phyloP scores from a whole-genome alignment of 768 basidiomycete genomes.

The Termitomyces heimii region DNA sequence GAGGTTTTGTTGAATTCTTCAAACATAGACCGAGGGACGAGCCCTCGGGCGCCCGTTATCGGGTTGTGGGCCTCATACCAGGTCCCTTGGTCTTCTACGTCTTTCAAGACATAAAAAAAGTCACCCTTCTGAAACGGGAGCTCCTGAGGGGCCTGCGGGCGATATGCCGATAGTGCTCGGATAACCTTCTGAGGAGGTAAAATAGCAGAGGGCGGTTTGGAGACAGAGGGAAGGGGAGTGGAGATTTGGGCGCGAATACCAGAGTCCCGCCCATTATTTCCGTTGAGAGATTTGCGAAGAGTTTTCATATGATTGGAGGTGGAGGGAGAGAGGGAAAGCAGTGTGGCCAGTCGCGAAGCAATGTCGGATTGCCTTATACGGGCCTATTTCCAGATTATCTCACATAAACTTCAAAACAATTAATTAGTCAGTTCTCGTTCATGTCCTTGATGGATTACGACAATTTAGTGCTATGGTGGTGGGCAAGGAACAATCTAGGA shows the following conservation, averaged over 20 bases:
- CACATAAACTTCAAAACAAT: neutral
- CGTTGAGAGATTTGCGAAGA: conserved; percentile 75
- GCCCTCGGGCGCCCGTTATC: conserved; percentile 81
- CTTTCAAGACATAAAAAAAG: conserved; percentile 93
- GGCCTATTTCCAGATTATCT: conserved; percentile 16
- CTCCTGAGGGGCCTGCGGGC: conserved; percentile 72
- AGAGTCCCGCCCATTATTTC: conserved; percentile 54
- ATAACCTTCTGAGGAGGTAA: conserved; percentile 94
- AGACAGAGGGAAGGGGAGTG: conserved; percentile 60
- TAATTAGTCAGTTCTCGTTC: neutral
- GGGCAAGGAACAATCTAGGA: neutral
- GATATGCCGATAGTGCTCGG: conserved; percentile 65
- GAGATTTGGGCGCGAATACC: conserved; percentile 56
- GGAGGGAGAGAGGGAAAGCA: conserved; percentile 8
- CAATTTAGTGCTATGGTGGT: neutral
- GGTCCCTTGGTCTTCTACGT: conserved; percentile 45
- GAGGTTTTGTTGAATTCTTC: conserved; percentile 83
- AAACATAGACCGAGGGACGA: conserved; percentile 83
- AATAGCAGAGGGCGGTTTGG: conserved; percentile 65
- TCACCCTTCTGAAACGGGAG: conserved; percentile 91
- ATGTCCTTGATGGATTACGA: too few relatives aligned
- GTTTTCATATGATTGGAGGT: conserved; percentile 58
- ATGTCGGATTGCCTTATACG: conserved; percentile 10
- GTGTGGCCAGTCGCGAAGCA: conserved; percentile 22
- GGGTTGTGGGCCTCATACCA: conserved; percentile 98